Evolutionary conservation across 805 yeast species (phyloP).

Genomic region (Candida fluviatilis): DNA sequence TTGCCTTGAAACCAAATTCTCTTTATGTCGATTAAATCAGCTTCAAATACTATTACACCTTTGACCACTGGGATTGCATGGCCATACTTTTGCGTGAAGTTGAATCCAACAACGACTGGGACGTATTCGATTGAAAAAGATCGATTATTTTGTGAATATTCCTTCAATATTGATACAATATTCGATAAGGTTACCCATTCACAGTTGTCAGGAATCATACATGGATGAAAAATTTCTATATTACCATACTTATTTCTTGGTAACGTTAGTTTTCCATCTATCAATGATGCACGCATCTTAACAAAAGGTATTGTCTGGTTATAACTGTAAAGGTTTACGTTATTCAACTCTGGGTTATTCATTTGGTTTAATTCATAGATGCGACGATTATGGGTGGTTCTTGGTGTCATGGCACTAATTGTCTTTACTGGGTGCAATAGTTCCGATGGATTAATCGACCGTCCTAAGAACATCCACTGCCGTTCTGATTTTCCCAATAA

Average conservation of each 20-base stretch:
- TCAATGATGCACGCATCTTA: constrained; percentile 8
- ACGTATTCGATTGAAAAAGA: constrained; percentile 16
- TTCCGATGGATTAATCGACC: constrained; percentile 21
- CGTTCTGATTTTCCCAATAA: constrained; percentile 26
- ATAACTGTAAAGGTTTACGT: constrained; percentile 21
- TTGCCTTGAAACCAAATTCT: constrained; percentile 23
- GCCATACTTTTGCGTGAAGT: constrained; percentile 18
- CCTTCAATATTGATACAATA: constrained; percentile 19
- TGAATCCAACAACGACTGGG: constrained; percentile 30
- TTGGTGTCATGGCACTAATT: constrained; percentile 14
- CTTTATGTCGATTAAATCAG: constrained; percentile 14
- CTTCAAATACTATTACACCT: constrained; percentile 23
- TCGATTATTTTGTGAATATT: constrained; percentile 7
- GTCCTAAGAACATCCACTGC: constrained; percentile 33
- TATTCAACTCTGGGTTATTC: constrained; percentile 16
- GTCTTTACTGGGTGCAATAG: constrained; percentile 15
- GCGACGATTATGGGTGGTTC: constrained; percentile 20
- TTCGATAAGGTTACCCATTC: constrained; percentile 21
- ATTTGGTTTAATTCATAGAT: constrained; percentile 11
- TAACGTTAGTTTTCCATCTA: constrained; percentile 7
- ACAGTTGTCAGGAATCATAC: constrained; percentile 29
- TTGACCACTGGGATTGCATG: constrained; percentile 22
- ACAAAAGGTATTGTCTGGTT: constrained; percentile 26
- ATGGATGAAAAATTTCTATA: constrained; percentile 23
- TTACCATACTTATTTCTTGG: constrained; percentile 30